Percentiles rank a stretch among this genome's conserved stretches.
Evolutionary conservation across 306 rosid species (phyloP).

Genomic region (Calophaca sinica): DNA sequence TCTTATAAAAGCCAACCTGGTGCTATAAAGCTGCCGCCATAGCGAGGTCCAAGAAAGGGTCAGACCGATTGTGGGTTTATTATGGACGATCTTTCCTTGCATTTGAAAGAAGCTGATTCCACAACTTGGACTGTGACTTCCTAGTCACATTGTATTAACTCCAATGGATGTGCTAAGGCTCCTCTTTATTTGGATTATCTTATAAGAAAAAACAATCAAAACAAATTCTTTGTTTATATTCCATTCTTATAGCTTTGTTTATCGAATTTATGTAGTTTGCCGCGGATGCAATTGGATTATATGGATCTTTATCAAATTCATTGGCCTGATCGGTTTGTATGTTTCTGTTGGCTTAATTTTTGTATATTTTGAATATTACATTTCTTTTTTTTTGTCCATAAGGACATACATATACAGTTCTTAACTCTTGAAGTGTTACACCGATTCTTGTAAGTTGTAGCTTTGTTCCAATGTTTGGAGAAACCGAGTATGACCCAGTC

Average conservation of each 20-base stretch:
- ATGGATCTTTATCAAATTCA: conserved; percentile 95
- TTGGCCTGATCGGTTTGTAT: conserved; percentile 99
- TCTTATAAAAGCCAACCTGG: no score
- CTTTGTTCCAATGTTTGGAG: conserved; percentile 93
- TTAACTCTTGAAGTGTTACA: conserved; percentile 35
- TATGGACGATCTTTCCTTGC: no score
- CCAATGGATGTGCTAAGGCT: neutral
- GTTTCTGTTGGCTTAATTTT: conserved; percentile 40
- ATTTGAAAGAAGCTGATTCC: no score
- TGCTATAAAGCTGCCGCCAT: no score
- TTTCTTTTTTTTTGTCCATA: neutral
- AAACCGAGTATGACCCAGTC: conserved; percentile 79
- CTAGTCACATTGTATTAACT: neutral
- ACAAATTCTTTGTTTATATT: neutral
- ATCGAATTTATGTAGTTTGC: conserved; percentile 66
- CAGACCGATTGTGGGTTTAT: no score
- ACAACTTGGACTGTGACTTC: no score
- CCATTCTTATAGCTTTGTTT: conserved; percentile 39
- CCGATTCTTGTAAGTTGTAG: conserved; percentile 49
- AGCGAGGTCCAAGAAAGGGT: no score
- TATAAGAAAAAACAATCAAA: neutral
- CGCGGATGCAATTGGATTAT: conserved; percentile 75
- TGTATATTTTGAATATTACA: neutral
- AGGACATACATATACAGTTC: neutral
- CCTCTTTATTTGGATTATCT: neutral